Conservation (phyloP, 441 rosid species). For the Croton setiger region DNA sequence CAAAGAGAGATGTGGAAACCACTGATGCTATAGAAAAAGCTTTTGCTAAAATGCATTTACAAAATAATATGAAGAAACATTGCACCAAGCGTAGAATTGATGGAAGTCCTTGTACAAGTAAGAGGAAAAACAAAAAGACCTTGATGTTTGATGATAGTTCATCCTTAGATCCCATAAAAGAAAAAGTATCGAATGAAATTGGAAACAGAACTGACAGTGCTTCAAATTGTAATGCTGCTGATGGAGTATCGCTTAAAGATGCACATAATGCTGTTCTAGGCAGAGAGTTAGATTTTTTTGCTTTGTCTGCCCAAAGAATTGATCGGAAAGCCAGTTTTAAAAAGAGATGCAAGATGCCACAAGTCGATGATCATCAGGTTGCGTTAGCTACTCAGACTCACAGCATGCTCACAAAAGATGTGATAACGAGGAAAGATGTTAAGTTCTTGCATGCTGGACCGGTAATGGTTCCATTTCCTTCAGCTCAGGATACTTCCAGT, state of each 20-base stretch:
- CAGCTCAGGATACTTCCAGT: conserved; percentile 30
- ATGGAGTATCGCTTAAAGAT: conserved; percentile 28
- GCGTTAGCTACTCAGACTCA: conserved; percentile 31
- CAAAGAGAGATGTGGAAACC: conserved; percentile 36
- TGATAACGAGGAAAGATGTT: conserved; percentile 28
- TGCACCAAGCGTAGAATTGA: conserved; percentile 40
- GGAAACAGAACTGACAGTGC: conserved; percentile 31
- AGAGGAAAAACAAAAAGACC: conserved; percentile 50
- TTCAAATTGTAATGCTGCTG: conserved; percentile 19
- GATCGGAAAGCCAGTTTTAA: conserved; percentile 40
- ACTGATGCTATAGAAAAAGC: conserved; percentile 29
- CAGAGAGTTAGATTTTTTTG: conserved; percentile 37
- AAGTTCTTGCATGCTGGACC: conserved; percentile 28
- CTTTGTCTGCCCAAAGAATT: conserved; percentile 33
- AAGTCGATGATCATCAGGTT: conserved; percentile 32
- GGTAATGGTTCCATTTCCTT: conserved; percentile 27
- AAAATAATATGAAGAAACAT: conserved; percentile 29
- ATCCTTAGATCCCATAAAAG: conserved; percentile 29
- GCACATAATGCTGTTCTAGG: conserved; percentile 26
- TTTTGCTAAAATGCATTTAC: conserved; percentile 28
- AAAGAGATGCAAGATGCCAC: conserved; percentile 52
- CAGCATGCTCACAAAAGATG: conserved; percentile 34
- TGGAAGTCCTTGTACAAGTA: conserved; percentile 31
- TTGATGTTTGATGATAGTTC: conserved; percentile 35
- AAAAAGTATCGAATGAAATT: conserved; percentile 32